Conservation (phyloP, 345 rosid genomes). For the sweet orange (Citrus sinensis) region DVS_A1.0 CM039163.1:47883001-47883500, state of each 20-base stretch:
- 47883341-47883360: neutral
- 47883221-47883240: neutral
- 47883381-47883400: neutral
- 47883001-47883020: conserved; percentile 62
- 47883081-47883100: neutral
- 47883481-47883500: neutral
- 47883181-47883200: neutral
- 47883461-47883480: neutral
- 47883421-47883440: neutral
- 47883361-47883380: neutral
- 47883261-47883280: neutral
- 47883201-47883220: conserved; percentile 13
- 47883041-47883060: neutral
- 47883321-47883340: neutral
- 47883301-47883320: too few species aligned
- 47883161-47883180: neutral
- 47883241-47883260: neutral
- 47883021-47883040: conserved; percentile 37
- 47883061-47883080: neutral
- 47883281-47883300: too few species aligned
- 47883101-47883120: conserved; percentile 6
- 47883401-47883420: neutral
- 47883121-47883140: conserved; percentile 29
- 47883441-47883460: neutral
- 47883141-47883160: neutral